Evolutionary conservation across 2,329 filamentous ascomycete species (phyloP), one percentile per base, ranked within the genome.

Genomic region (Clonostachys byssicola): DNA sequence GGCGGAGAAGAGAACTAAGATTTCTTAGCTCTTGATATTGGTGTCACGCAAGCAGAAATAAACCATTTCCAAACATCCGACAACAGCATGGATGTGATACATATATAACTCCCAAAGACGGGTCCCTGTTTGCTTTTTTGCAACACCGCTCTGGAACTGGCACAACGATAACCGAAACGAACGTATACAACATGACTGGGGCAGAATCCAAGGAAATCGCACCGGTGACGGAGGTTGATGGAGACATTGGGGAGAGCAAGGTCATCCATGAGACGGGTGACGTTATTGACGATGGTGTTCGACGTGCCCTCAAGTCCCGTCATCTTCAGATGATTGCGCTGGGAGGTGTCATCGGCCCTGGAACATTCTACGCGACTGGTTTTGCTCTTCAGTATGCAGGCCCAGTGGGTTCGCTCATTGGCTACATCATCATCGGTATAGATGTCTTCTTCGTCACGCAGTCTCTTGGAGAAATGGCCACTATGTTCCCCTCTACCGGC

Each of bases 341-440:
- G 53, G 84, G 75, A 53, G 81, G 70, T 56, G 85, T 73, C 67
- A 81, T 77, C 50, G 87, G 87, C 0, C 85, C 87, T 5, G 86
- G 87, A 16, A 69, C 90, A 35, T 74, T 91, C 5, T 82, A 90
- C 47, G 87, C 86, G 14, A 78, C 84, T 3, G 87, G 87, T 35
- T 81, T 83, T 42, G 87, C 87, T 0, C 68, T 91, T 18, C 72
- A 78, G 12, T 78, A 74, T 38, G 86, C 85, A 47, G 87, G 88
- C 0, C 87, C 87, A 13, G 87, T 85, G 0, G 82, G 85, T 0
- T 65, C 89, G 43, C 62, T 91, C 35, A 89, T 91, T 58, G 86
- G 86, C 2, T 91, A 90, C 53, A 79, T 75, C 9, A 68, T 89
- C 34, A 85, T 89, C 52, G 86, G 88, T 61, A 56, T 88, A 77